These are phyloP conservation scores for Hanseniaspora mollemarum DNA, from an alignment of 805 yeast genomes.

Conservation along the genomic window DNA sequence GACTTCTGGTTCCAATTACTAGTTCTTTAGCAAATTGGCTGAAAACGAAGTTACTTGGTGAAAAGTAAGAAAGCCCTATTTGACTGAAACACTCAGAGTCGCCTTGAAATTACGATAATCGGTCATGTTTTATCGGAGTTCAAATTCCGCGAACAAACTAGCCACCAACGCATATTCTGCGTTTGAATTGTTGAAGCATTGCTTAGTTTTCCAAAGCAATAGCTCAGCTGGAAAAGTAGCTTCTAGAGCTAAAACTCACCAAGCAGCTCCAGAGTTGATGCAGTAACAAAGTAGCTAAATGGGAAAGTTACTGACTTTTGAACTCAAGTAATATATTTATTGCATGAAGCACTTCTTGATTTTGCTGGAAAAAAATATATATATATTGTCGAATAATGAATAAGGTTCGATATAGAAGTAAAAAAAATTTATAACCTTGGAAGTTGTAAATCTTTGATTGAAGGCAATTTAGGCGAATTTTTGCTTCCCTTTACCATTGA, in stretches of 20 bases:
- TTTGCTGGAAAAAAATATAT: too few species aligned
- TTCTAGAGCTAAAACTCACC: too few species aligned
- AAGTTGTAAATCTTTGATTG: constrained; percentile 12
- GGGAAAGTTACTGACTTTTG: too few species aligned
- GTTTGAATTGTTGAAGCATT: too few species aligned
- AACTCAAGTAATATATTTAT: too few species aligned
- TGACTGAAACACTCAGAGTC: neutral
- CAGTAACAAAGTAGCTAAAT: too few species aligned
- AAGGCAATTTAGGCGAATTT: constrained; percentile 6
- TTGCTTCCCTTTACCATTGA: neutral
- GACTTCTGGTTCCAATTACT: too few species aligned
- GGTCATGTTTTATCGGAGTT: neutral
- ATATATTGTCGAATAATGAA: too few species aligned
- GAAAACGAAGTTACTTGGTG: too few species aligned
- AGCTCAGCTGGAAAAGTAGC: neutral
- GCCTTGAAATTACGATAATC: neutral
- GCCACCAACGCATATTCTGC: neutral
- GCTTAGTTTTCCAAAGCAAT: neutral
- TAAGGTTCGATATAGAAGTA: too few species aligned
- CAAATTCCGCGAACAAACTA: neutral
- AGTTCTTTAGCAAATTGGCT: neutral
- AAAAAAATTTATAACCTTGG: constrained; percentile 5
- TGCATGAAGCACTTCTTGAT: too few species aligned
- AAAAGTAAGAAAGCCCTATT: neutral
- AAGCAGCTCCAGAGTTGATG: too few species aligned